Base-by-base conservation (phyloP, 164 flowering plant species). In the Amborella trichopoda region DNA sequence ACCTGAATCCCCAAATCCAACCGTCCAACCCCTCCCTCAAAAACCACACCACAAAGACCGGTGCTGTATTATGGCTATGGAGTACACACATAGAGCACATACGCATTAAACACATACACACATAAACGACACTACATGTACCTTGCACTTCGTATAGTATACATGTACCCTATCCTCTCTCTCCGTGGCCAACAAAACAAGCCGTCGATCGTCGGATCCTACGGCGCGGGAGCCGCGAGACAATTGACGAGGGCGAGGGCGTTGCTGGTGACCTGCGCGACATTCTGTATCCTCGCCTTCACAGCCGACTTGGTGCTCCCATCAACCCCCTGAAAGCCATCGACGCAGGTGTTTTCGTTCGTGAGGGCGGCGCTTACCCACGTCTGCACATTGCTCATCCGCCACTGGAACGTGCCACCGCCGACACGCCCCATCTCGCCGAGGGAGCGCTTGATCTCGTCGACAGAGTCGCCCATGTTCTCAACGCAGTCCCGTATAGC, bases 331-430 rank as follows among this genome's bases (percentile, higher is more conserved):
- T 72, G 68, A 28, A 90, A 75, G 19, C 88, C 95, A 49, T 90
- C 97, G 30, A 72, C 65, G 43, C 97, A 90, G 53, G 95, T 85
- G 49, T 81, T 86, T 74, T 85, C 81, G 55, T 85, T 75, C 18
- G 94, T 83, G 25, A 85, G 53, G 3, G 91, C 95, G 0, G 97
- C 94, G 61, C 97, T 90, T 88, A 90, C 80, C 95, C 95, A 90
- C 62, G 97, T 90, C 81, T 85, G 81, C 55, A 83, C 91, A 60
- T 90, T 80, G 53, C 78, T 68, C 77, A 80, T 64, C 69, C 60
- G 82, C 42, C 80, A 85, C 73, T 60, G 52, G 49, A 81, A 62
- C 59, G 62, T 48, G 54, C 55, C 71, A 1, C 64, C 71, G 17
- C 33, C 46, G 19, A 72, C 54, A 46, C 40, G 59, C 9, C 68